Conservation (phyloP, 768 basidiomycete genomes). For the Suillus paluster region DNA sequence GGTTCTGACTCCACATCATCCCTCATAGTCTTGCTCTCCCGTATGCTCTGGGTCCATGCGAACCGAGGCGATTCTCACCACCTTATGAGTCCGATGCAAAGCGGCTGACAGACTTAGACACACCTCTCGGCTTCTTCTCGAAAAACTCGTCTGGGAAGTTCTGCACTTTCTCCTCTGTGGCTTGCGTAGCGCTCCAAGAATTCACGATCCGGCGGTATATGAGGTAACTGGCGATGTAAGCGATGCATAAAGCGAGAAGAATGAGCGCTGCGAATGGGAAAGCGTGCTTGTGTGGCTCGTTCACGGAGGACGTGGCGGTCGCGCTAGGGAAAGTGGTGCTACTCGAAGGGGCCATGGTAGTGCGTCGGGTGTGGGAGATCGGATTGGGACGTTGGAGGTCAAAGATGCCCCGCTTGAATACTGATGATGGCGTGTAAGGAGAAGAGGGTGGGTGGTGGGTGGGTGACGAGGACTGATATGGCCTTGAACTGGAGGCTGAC, state of each 20-base stretch:
- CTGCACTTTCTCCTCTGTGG: slow-evolving; percentile 16
- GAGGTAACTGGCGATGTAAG: slow-evolving; percentile 29
- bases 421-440: neutral
- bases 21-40: neutral
- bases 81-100: neutral
- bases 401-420: neutral
- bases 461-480: neutral
- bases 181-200: slow-evolving; percentile 21
- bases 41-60: slow-evolving; percentile 22
- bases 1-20: neutral
- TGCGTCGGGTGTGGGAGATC: neutral
- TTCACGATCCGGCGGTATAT: slow-evolving; percentile 26
- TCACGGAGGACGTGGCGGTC: slow-evolving; percentile 9
- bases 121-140: slow-evolving; percentile 33
- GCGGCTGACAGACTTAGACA: slow-evolving; percentile 9
- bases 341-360: neutral
- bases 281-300: slow-evolving; percentile 15
- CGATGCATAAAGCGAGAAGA: slow-evolving; percentile 30
- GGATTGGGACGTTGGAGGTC: neutral
- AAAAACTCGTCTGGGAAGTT: slow-evolving; percentile 19
- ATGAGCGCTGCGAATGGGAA: slow-evolving; percentile 24
- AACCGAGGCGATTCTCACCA: slow-evolving; percentile 18
- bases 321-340: neutral
- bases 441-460: neutral
- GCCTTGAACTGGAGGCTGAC: neutral